These are phyloP conservation scores for Sporodiniella umbellata DNA, from an alignment of 371 early-diverging fungal genomes.

Conservation along the genomic window DNA sequence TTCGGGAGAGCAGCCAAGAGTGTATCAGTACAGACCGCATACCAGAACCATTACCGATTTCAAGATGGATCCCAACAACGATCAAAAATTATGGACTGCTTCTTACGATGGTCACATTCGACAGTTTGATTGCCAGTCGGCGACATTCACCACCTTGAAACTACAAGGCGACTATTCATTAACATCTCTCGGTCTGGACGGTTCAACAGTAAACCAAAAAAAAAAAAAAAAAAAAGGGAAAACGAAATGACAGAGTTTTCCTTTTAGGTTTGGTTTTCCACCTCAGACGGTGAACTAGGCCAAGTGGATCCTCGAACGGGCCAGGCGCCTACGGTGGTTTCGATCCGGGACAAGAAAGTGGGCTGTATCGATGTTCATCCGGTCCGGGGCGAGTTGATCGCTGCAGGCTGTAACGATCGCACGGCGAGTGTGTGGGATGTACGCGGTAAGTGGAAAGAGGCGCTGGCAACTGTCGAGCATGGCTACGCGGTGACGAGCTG, in stretches of 20 bases:
- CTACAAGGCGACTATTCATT: slow-evolving; percentile 28
- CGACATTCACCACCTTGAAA: slow-evolving; percentile 46
- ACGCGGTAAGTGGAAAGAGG: slow-evolving; percentile 40
- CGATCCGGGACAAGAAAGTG: slow-evolving; percentile 58
- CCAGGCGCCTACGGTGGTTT: slow-evolving; percentile 4
- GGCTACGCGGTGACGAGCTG: slow-evolving; percentile 64
- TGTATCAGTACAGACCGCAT: slow-evolving; percentile 61
- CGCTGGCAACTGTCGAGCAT: slow-evolving; percentile 47
- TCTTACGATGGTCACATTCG: slow-evolving; percentile 69
- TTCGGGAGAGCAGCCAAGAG: slow-evolving; percentile 47
- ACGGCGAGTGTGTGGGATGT: slow-evolving; percentile 74
- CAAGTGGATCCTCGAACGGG: slow-evolving; percentile 47
- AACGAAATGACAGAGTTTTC: neutral
- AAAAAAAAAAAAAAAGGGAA: neutral
- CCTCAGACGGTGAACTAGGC: slow-evolving; percentile 57
- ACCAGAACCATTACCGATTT: slow-evolving; percentile 52
- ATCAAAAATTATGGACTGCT: slow-evolving; percentile 50
- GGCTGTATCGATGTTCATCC: slow-evolving; percentile 71
- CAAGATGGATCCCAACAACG: slow-evolving; percentile 49
- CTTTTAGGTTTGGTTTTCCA: slow-evolving; percentile 54
- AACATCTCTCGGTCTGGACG: slow-evolving; percentile 37
- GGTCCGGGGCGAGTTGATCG: slow-evolving; percentile 55
- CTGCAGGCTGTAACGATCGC: slow-evolving; percentile 65
- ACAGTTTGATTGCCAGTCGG: slow-evolving; percentile 58
- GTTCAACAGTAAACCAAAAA: slow-evolving; percentile 11